These are phyloP conservation scores for Novymonas esmeraldas DNA, from an alignment of 208 protist genomes.

Conservation along the genomic window DNA sequence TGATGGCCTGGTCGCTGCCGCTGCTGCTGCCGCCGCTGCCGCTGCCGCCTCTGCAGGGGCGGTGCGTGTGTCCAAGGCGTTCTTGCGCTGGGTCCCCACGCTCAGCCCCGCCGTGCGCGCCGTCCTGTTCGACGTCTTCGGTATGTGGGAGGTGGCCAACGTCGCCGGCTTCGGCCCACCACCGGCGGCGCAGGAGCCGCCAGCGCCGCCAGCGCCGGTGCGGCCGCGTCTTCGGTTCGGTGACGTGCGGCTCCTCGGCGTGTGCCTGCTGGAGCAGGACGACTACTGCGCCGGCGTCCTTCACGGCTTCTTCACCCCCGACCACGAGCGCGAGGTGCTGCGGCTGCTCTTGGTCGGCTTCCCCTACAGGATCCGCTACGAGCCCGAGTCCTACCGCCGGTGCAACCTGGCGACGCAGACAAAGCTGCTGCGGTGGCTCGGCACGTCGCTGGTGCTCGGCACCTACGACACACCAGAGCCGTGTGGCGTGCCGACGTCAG, in stretches of 20 bases:
- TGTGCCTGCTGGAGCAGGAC: constrained; percentile 45
- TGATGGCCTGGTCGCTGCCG: neutral
- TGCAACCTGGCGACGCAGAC: constrained; percentile 53
- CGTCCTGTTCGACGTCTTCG: constrained; percentile 78
- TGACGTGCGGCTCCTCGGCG: constrained; percentile 78
- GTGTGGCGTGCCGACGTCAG: constrained; percentile 9
- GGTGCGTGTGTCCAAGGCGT: constrained; percentile 36
- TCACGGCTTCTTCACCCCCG: constrained; percentile 48
- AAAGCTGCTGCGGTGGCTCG: constrained; percentile 73
- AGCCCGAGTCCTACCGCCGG: constrained; percentile 43
- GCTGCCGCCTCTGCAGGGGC: neutral
- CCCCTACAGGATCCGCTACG: constrained; percentile 64
- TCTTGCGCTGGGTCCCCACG: constrained; percentile 55
- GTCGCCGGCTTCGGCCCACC: constrained; percentile 44
- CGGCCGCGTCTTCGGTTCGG: constrained; percentile 58
- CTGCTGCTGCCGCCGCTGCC: too few species aligned
- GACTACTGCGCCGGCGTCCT: constrained; percentile 47
- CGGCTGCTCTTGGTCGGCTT: constrained; percentile 53
- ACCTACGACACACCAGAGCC: constrained; percentile 39
- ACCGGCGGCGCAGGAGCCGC: neutral
- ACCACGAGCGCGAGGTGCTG: constrained; percentile 68
- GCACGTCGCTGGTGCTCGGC: constrained; percentile 67
- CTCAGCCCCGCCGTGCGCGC: constrained; percentile 71
- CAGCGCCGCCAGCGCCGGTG: neutral
- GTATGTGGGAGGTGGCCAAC: constrained; percentile 47